Conservation (phyloP, 116 monocot genomes). For the Trichopus zeylanicus region DNA sequence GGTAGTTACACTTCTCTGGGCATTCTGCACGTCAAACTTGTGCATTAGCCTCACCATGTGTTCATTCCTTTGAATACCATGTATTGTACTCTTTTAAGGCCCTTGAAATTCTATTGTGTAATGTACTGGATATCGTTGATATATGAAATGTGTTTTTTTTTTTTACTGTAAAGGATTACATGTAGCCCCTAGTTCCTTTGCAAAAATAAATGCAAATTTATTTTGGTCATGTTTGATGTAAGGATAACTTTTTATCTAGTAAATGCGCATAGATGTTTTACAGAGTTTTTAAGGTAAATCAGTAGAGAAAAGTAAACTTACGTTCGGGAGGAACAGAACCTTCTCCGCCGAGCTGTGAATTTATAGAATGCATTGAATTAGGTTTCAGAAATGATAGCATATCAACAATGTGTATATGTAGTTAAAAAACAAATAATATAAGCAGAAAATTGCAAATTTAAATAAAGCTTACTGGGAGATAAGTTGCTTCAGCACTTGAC, state of each 20-base stretch:
- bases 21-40: background rate
- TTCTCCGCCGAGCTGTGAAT: constrained; percentile 6
- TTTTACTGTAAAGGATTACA: no score
- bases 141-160: no score
- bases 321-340: constrained; percentile 4
- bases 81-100: no score
- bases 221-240: no score
- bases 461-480: background rate
- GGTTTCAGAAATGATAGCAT: background rate
- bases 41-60: no score
- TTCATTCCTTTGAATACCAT: no score
- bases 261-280: background rate
- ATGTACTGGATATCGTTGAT: no score
- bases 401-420: background rate
- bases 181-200: no score
- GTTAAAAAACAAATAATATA: background rate
- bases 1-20: constrained; percentile 6
- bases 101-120: no score
- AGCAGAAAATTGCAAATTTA: background rate
- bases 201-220: background rate
- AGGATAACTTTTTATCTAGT: no score
- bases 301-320: background rate
- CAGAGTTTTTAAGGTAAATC: background rate
- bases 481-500: background rate
- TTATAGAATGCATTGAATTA: background rate